Evolutionary conservation across 2,329 filamentous ascomycete genomes (phyloP).

Genomic region (Fusarium lyarnte): DNA sequence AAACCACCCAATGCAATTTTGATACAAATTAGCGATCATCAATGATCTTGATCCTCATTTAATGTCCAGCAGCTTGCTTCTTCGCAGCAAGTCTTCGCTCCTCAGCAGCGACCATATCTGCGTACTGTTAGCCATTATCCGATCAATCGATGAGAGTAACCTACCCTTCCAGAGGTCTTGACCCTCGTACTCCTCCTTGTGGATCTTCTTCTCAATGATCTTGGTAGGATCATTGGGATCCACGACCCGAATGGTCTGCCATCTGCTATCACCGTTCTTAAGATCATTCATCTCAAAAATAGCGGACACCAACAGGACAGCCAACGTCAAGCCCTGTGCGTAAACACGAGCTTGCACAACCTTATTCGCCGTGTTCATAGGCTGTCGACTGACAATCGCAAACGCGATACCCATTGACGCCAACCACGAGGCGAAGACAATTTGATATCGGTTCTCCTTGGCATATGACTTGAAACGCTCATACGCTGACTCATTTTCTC

Average conservation of each 20-base stretch:
- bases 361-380: slow-evolving; percentile 81
- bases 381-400: slow-evolving; percentile 79
- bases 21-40: not conserved
- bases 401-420: slow-evolving; percentile 81
- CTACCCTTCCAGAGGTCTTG: slow-evolving; percentile 93
- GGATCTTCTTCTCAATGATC: slow-evolving; percentile 87
- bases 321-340: slow-evolving; percentile 87
- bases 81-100: slow-evolving; percentile 67
- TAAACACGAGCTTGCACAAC: slow-evolving; percentile 94
- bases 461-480: slow-evolving; percentile 78
- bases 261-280: slow-evolving; percentile 77
- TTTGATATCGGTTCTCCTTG: slow-evolving; percentile 82
- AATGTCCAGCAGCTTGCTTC: slow-evolving; percentile 38
- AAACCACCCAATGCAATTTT: not conserved
- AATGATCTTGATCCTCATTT: not conserved
- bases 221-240: slow-evolving; percentile 85
- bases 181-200: slow-evolving; percentile 86
- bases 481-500: slow-evolving; percentile 63
- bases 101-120: slow-evolving; percentile 85
- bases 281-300: slow-evolving; percentile 84
- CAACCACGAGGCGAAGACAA: slow-evolving; percentile 88
- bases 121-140: slow-evolving; percentile 5
- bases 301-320: slow-evolving; percentile 82
- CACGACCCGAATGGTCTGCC: slow-evolving; percentile 83
- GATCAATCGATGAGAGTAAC: slow-evolving; percentile 32